Base-by-base conservation (phyloP, 331 rosid genomes). In the Quercus tomentella region DNA sequence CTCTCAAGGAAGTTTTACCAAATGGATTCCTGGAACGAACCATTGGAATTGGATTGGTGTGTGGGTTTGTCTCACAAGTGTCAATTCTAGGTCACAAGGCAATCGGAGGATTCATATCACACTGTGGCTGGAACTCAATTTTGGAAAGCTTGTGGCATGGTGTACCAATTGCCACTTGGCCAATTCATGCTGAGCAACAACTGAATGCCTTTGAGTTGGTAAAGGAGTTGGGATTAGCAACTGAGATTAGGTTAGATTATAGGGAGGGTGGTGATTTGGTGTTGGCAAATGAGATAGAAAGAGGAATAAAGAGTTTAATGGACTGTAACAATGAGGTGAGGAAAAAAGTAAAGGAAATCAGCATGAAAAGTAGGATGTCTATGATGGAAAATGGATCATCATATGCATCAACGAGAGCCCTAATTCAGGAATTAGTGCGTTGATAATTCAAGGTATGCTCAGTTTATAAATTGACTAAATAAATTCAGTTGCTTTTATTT, bases 81-180 rank as follows among this genome's bases (percentile, higher is more conserved):
- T 26, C 49, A 2, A 28, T 72, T 2, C 3, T 79, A 37, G 26
- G 55, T 16, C 82, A 79, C 26, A 37, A 22, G 1, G 62, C 82
- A 6, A 7, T 45, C 3, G 73, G 82, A n/a, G 73, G 82, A 21
- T 79, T 79, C 43, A 74, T 73, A 3, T 79, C 78, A 12, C 82
- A 73, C 12, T 51, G 33, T 14, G 77, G 69, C 0, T 56, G 68
- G 77, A 56, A 74, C 25, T 73, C 77, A 18, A 74, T 56, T 20
- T 43, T 79, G 37, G 82, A 79, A 21, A 79, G 82, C 35, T 2
- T 79, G 11, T 79, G 77, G 77, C 41, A 41, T 3, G 74, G 78
- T 0, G 73, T 72, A 33, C 82, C 78, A 4, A 62, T 79, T 18
- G 73, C 65, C 22, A 62, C 78, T 18, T 79, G 41, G 41, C 41